Evolutionary conservation across 352 stramenopile genomes (phyloP).

Genomic region (Globisporangium lucens): DNA sequence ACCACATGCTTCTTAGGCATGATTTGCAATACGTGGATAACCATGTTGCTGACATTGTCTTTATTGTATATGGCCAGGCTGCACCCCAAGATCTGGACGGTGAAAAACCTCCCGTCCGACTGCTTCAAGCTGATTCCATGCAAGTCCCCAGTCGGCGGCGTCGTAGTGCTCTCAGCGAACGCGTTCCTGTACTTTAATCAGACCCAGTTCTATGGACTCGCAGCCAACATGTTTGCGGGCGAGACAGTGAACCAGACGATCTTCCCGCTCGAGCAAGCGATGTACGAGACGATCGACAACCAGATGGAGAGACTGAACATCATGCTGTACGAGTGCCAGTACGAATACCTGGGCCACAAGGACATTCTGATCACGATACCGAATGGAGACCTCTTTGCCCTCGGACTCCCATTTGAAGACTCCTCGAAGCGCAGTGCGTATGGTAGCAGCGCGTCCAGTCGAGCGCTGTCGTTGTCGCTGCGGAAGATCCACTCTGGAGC

Average conservation of each 20-base stretch:
- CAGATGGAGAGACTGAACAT: conserved; percentile 49
- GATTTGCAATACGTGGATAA: not conserved
- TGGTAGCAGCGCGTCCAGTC: conserved; percentile 18
- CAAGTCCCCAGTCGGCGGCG: conserved; percentile 64
- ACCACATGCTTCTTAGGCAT: not conserved
- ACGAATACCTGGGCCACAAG: conserved; percentile 65
- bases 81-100: conserved; percentile 85
- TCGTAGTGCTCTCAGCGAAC: conserved; percentile 73
- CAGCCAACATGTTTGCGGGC: conserved; percentile 65
- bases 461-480: conserved; percentile 39
- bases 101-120: conserved; percentile 79
- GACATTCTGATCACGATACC: conserved; percentile 65
- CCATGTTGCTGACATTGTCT: not conserved
- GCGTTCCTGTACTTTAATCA: conserved; percentile 88
- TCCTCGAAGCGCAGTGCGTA: conserved; percentile 33
- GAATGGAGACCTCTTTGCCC: conserved; percentile 56
- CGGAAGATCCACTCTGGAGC: conserved; percentile 48
- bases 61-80: conserved; percentile 23
- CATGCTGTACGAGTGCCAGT: conserved; percentile 65
- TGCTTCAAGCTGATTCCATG: conserved; percentile 74
- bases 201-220: conserved; percentile 78
- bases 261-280: conserved; percentile 57
- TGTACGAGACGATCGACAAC: conserved; percentile 58
- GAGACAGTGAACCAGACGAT: conserved; percentile 75
- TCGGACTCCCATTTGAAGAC: conserved; percentile 65